Base-by-base conservation (phyloP, 768 basidiomycete genomes). In the Tylopilus intermedius region DNA sequence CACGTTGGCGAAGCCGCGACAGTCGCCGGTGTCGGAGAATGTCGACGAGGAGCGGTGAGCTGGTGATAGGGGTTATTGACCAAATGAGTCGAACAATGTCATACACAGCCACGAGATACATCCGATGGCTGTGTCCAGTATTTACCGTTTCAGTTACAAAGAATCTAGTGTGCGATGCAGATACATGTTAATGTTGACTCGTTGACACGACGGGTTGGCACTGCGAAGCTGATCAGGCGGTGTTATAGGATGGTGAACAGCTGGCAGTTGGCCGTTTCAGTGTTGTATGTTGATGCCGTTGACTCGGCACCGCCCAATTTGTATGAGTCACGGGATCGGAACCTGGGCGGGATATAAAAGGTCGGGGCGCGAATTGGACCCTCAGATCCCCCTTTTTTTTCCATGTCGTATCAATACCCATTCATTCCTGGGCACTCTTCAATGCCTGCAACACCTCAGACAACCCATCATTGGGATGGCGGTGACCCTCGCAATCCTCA, bases 361-460 rank as follows among this genome's bases (percentile, higher is more conserved):
- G 51, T 47, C 56, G 61, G 56, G 55, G 52, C 53, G 54, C 30
- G 55, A 56, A 63, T 56, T 60, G 54, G 43, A 13, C 8, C 49
- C 10, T 1, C 45, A 58, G 39, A 57, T 54, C 62, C 64, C 69
- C 61, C 62, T 62, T 62, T 59, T 58, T 64, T 63, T 58, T 58
- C 64, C 67, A 79, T 79, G 78, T 78, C 79, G 64, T 79, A 74
- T 69, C 72, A 74, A 56, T 75, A 65, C 58, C 74, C 76, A 58
- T 75, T 72, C 68, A 64, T 71, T 58, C 69, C 68, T 62, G 78
- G 78, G 65, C 70, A 73, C 63, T 72, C 72, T 65, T 76, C 79
- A 27, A 71, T 71, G 59, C 74, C 80, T 43, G 64, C 78, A 26
- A 79, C 79, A 11, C 78, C 80, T 10, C 71, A 71, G 61, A 70